Conservation (phyloP, 768 basidiomycete genomes). For the Lactifluus hygrophoroides region DNA sequence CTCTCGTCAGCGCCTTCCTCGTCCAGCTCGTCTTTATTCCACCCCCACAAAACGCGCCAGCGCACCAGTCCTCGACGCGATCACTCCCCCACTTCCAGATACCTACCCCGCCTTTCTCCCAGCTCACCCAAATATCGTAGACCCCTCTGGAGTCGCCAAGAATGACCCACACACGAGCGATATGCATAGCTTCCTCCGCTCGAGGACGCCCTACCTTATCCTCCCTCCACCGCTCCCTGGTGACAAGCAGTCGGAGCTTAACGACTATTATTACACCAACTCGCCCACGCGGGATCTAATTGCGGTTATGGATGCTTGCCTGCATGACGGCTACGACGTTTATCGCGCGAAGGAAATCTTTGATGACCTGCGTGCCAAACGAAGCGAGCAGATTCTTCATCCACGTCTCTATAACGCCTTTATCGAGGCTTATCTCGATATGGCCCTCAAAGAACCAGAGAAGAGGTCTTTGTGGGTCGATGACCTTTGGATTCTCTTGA, state of each 20-base stretch:
- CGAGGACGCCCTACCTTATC: slow-evolving; percentile 43
- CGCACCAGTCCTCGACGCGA: slow-evolving; percentile 43
- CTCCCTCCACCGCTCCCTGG: slow-evolving; percentile 60
- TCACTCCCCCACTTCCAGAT: slow-evolving; percentile 29
- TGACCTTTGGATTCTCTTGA: slow-evolving; percentile 52
- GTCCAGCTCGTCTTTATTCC: slow-evolving; percentile 64
- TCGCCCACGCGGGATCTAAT: slow-evolving; percentile 59
- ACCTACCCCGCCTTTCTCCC: slow-evolving; percentile 36
- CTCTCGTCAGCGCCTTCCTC: slow-evolving; percentile 56
- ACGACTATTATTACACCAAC: slow-evolving; percentile 53
- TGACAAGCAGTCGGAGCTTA: slow-evolving; percentile 32
- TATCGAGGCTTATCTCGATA: slow-evolving; percentile 52
- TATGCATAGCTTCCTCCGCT: slow-evolving; percentile 44
- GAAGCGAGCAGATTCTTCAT: slow-evolving; percentile 41
- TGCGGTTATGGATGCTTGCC: slow-evolving; percentile 77
- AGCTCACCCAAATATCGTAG: slow-evolving; percentile 20
- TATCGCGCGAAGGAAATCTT: slow-evolving; percentile 70
- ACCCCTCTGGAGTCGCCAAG: not conserved
- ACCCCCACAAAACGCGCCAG: slow-evolving; percentile 48
- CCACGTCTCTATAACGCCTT: slow-evolving; percentile 53
- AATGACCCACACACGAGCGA: slow-evolving; percentile 24
- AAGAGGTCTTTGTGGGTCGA: slow-evolving; percentile 50
- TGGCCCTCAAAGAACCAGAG: slow-evolving; percentile 43
- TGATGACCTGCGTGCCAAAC: slow-evolving; percentile 41
- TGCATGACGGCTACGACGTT: slow-evolving; percentile 68